Evolutionary conservation across 306 rosid species (phyloP).

Genomic region (Quercus variabilis): DNA sequence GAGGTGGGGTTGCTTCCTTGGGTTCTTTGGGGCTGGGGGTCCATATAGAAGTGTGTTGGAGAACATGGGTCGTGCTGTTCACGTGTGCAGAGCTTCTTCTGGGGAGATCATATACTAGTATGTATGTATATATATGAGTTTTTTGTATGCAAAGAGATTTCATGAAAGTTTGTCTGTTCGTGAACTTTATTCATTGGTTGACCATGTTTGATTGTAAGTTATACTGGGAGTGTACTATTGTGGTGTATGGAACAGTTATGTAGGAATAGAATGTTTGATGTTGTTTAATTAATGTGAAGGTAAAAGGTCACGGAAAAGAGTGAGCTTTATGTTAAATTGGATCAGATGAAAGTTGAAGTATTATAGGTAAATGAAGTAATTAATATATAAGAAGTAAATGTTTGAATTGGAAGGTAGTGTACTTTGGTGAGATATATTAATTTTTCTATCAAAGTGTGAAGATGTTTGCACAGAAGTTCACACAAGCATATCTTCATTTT

Average conservation of each 20-base stretch:
- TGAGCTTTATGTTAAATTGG: background rate
- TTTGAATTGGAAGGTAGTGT: background rate
- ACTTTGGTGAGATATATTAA: background rate
- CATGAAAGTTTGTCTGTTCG: background rate
- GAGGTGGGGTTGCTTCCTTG: slow-evolving; percentile 15
- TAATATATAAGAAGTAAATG: background rate
- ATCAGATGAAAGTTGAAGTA: background rate
- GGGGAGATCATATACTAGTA: slow-evolving; percentile 70
- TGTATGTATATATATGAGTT: background rate
- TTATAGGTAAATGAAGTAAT: background rate
- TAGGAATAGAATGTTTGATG: background rate
- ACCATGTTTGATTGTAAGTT: background rate
- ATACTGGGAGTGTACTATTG: background rate
- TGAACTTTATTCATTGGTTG: background rate
- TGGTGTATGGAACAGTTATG: slow-evolving; percentile 3
- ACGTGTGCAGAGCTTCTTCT: slow-evolving; percentile 41
- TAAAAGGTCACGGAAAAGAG: too few relatives aligned
- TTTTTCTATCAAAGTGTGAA: too few relatives aligned
- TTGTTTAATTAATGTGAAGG: background rate
- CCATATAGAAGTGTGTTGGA: slow-evolving; percentile 51
- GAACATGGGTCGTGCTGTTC: slow-evolving; percentile 62
- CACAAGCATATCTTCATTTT: too few relatives aligned
- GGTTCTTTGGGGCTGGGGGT: slow-evolving; percentile 33
- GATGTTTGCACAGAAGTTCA: too few relatives aligned
- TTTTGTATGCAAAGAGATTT: background rate